A percentile compares a stretch with the other conserved stretches of the same genome.
Evolutionary conservation across 306 rosid genomes (phyloP).

Genomic region (Vigna angularis): DNA sequence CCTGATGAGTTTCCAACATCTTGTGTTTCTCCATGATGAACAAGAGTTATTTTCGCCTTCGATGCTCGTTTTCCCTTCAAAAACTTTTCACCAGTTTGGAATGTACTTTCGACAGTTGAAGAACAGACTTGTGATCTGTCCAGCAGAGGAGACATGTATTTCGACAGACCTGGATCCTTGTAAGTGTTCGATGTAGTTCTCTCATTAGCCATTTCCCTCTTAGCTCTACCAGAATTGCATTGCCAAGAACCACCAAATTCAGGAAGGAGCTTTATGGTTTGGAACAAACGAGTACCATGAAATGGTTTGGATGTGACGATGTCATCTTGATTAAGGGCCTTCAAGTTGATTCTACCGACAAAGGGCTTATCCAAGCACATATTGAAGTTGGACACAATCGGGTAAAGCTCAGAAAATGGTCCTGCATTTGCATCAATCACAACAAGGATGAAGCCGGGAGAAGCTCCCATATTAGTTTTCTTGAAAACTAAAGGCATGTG

Average conservation of each 20-base stretch:
- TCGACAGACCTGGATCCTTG: slow-evolving; percentile 28
- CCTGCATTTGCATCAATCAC: slow-evolving; percentile 52
- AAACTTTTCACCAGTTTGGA: not conserved
- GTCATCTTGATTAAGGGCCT: slow-evolving; percentile 52
- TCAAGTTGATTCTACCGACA: slow-evolving; percentile 17
- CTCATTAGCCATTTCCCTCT: not conserved
- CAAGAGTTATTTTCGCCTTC: slow-evolving; percentile 16
- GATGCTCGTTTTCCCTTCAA: slow-evolving; percentile 17
- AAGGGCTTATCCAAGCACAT: slow-evolving; percentile 71
- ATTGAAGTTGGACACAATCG: slow-evolving; percentile 40
- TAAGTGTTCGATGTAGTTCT: not conserved
- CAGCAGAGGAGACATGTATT: not conserved
- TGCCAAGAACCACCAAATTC: slow-evolving; percentile 61
- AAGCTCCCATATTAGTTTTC: slow-evolving; percentile 39
- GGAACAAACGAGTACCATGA: slow-evolving; percentile 65
- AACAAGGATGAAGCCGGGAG: slow-evolving; percentile 42
- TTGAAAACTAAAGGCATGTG: slow-evolving; percentile 36
- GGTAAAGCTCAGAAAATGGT: slow-evolving; percentile 38
- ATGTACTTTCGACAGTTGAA: too few species aligned
- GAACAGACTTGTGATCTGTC: slow-evolving; percentile 8
- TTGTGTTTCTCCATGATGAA: slow-evolving; percentile 42
- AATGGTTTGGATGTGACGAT: slow-evolving; percentile 59
- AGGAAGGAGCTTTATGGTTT: slow-evolving; percentile 68
- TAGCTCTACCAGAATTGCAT: slow-evolving; percentile 4
- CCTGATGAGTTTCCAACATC: slow-evolving; percentile 31